A percentile compares a stretch with the other conserved stretches of the same genome.
phyloP scores from a whole-genome alignment of 495 filamentous ascomycete species.

The Xylaria curta region DNA sequence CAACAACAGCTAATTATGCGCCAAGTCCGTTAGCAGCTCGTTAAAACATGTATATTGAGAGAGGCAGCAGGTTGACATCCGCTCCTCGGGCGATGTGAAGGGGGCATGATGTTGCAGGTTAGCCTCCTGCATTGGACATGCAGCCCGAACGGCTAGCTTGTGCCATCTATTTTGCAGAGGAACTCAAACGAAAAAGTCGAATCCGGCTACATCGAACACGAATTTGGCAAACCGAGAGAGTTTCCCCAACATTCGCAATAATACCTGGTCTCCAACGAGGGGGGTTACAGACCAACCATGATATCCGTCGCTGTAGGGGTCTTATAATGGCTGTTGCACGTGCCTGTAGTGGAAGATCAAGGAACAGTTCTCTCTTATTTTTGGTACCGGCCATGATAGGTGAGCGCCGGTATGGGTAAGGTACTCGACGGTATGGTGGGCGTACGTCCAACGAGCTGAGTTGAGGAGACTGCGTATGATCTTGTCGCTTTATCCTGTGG shows the following conservation, averaged over 20 bases:
- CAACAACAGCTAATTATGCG: constrained; percentile 3
- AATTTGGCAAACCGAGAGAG: neutral
- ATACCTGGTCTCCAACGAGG: constrained; percentile 4
- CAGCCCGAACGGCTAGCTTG: constrained; percentile 12
- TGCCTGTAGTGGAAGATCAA: constrained; percentile 8
- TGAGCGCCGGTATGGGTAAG: constrained; percentile 13
- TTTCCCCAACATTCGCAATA: neutral
- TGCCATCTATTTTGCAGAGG: neutral
- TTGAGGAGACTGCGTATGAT: neutral
- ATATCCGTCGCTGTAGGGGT: constrained; percentile 7
- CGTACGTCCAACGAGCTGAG: constrained; percentile 1
- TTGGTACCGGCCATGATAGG: constrained; percentile 9
- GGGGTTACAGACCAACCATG: constrained; percentile 12
- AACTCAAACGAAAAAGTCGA: constrained; percentile 5
- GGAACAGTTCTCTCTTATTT: constrained; percentile 1
- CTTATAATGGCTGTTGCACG: constrained; percentile 2
- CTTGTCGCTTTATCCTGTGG: constrained; percentile 1
- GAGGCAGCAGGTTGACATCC: neutral
- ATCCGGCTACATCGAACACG: constrained; percentile 8
- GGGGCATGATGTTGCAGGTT: constrained; percentile 20
- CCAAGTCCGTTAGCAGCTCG: neutral
- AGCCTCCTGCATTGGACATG: constrained; percentile 20
- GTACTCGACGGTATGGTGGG: neutral
- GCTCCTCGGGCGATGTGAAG: neutral
- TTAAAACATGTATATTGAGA: constrained; percentile 2